phyloP scores from a whole-genome alignment of 2,329 filamentous ascomycete species.

The Nemania sp. region DNA sequence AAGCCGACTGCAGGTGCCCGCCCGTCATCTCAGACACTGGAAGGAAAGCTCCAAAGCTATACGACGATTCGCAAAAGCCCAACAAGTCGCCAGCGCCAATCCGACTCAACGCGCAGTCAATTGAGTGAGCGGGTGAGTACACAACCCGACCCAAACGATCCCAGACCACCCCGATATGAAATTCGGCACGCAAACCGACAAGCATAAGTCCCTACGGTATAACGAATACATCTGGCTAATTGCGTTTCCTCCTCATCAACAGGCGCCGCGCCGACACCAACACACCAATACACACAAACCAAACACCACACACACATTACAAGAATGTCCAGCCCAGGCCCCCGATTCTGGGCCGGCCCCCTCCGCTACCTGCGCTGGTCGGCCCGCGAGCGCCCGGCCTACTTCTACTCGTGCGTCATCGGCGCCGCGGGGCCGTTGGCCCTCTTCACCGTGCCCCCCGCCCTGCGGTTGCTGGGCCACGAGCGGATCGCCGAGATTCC shows the following conservation, averaged over 20 bases:
- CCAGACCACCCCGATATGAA: neutral
- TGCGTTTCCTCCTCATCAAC: neutral
- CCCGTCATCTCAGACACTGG: too few relatives aligned
- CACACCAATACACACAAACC: neutral
- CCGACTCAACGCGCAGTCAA: conserved; percentile 39
- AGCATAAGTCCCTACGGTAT: neutral
- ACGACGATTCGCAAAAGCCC: too few relatives aligned
- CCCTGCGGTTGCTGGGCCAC: conserved; percentile 75
- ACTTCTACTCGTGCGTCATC: conserved; percentile 84
- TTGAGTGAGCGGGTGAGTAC: conserved; percentile 46
- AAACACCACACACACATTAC: conserved; percentile 5
- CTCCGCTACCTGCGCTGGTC: conserved; percentile 88
- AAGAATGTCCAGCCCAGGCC: conserved; percentile 50
- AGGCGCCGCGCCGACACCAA: neutral
- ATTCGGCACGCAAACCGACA: too few relatives aligned
- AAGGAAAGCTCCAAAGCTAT: conserved; percentile 22
- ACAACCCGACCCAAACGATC: too few relatives aligned
- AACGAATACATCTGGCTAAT: too few relatives aligned
- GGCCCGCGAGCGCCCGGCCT: conserved; percentile 82
- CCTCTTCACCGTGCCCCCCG: conserved; percentile 72
- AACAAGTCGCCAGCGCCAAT: conserved; percentile 14
- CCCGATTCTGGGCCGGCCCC: conserved; percentile 83
- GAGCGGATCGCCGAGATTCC: conserved; percentile 73
- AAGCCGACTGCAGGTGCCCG: neutral
- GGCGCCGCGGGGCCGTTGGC: conserved; percentile 73